These are phyloP conservation scores for Capronia epimyces DNA, from an alignment of 2,329 filamentous ascomycete species.

Conservation along the genomic window DNA sequence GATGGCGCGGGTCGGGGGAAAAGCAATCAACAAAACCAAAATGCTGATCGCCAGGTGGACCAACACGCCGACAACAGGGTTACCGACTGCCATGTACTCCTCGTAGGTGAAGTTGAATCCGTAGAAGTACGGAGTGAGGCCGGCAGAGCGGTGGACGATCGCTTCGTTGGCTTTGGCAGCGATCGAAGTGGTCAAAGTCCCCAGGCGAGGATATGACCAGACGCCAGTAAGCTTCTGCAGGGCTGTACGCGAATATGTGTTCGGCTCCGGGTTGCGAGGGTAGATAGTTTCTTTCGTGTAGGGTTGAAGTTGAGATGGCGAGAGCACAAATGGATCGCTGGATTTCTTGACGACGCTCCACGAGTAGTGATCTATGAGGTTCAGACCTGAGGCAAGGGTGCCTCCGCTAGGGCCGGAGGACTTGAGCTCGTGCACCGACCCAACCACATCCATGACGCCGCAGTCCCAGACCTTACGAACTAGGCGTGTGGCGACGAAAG, in stretches of 20 bases:
- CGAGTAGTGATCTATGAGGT: conserved; percentile 40
- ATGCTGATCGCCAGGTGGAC: conserved; percentile 48
- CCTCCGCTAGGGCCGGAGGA: conserved; percentile 51
- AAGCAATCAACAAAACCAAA: conserved; percentile 42
- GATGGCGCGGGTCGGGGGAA: conserved; percentile 51
- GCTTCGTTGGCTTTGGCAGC: conserved; percentile 50
- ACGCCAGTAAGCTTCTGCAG: conserved; percentile 47
- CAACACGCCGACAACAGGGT: conserved; percentile 43
- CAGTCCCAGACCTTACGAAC: conserved; percentile 49
- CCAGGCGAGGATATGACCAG: conserved; percentile 51
- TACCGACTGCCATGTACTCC: conserved; percentile 52
- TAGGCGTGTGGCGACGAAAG: conserved; percentile 50
- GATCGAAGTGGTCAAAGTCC: conserved; percentile 52
- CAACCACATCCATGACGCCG: conserved; percentile 48
- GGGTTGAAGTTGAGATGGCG: conserved; percentile 39
- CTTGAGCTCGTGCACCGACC: conserved; percentile 52
- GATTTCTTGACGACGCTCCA: conserved; percentile 15
- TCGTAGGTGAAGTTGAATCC: conserved; percentile 54
- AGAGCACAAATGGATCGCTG: conserved; percentile 24
- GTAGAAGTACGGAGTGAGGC: conserved; percentile 53
- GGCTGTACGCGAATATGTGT: conserved; percentile 34
- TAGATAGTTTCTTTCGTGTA: conserved; percentile 46
- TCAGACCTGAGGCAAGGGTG: conserved; percentile 62
- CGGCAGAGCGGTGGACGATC: conserved; percentile 57
- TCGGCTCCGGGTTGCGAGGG: conserved; percentile 41